Base-by-base conservation (phyloP, 805 yeast species). In the Groenewaldozyma salmanticensis region DNA sequence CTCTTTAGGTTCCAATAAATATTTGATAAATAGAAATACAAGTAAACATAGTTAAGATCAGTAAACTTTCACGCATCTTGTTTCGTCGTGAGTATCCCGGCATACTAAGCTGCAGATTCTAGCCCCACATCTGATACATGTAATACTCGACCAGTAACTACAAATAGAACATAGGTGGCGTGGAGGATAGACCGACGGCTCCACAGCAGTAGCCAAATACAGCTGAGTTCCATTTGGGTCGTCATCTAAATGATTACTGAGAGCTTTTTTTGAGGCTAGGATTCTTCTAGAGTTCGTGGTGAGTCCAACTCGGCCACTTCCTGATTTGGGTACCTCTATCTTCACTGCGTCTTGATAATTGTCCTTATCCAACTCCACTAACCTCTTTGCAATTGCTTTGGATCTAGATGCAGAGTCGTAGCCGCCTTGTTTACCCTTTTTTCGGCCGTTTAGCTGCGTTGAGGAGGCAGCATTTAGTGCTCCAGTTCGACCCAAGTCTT, bases 191-290 rank as follows among this genome's bases (percentile, higher is more conserved):
- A 22, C 31, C n/a, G 68, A 56, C 2, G 64, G 59, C 18, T 37
- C 43, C 1, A 64, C 52, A 1, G 60, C 57, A n/a, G 59, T 54
- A 3, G 55, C 50, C 31, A 47, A 41, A 42, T 52, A 62, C 24
- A 45, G 36, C 27, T 50, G 52, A 3, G 64, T 54, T 5, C 59
- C 54, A 4, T 43, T 37, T 2, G 58, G 59, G 42, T 66, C 71
- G 39, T 66, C 71, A 40, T 66, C 71, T 32, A 64, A 52, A 33
- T 59, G 59, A 37, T 66, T 65, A 4, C 56, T 52, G 15, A 66
- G 47, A 1, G 65, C 54, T 43, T 65, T 66, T 33, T 56, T 57
- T 5, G 67, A 60, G 4, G 53, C 62, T 7, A 66, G 50, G 9
- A 67, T 58, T 33, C 65, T 57, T 7, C 68, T 48, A 2, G 60